Percentiles rank a stretch among this genome's conserved stretches.
These are phyloP conservation scores for Sugiyamaella boreocaroliniensis DNA, from an alignment of 805 yeast genomes.

Conservation along the genomic window DNA sequence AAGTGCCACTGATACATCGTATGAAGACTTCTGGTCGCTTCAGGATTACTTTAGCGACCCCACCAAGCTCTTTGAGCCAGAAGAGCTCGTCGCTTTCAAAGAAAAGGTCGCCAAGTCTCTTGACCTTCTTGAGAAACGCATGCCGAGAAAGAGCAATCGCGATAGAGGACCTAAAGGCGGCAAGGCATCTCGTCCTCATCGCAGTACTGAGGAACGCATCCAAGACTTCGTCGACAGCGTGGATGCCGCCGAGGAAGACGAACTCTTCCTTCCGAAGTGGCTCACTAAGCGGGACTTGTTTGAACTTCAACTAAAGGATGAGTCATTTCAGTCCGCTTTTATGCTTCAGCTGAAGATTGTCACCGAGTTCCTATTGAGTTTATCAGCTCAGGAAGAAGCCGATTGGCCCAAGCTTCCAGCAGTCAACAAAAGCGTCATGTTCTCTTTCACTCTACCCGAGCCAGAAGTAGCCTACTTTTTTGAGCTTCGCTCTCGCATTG, in stretches of 20 bases:
- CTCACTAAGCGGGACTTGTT: conserved; percentile 30
- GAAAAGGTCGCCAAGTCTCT: conserved; percentile 16
- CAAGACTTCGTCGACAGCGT: neutral
- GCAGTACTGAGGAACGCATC: neutral
- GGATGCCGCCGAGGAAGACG: neutral
- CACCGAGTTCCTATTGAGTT: conserved; percentile 23
- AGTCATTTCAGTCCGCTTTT: conserved; percentile 26
- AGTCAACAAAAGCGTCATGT: conserved; percentile 22
- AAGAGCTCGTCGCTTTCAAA: conserved; percentile 12
- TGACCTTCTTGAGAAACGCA: conserved; percentile 9
- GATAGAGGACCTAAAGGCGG: neutral
- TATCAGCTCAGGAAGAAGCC: conserved; percentile 12
- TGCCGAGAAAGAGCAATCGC: neutral
- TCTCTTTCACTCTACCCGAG: conserved; percentile 12
- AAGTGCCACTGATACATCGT: conserved; percentile 6
- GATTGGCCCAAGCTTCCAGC: conserved; percentile 10
- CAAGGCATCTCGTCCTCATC: neutral
- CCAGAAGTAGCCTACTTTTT: conserved; percentile 18
- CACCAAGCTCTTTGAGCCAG: conserved; percentile 10
- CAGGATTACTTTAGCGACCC: conserved; percentile 29
- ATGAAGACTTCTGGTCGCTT: conserved; percentile 27
- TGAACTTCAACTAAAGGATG: conserved; percentile 29
- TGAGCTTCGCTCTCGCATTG: conserved; percentile 3
- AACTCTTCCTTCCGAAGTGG: conserved; percentile 31
- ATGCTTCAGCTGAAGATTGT: conserved; percentile 26